Percentiles rank a stretch among this genome's conserved stretches.
phyloP scores from a whole-genome alignment of 176 grass and related monocot genomes.

The Elymus sibiricus region DNA sequence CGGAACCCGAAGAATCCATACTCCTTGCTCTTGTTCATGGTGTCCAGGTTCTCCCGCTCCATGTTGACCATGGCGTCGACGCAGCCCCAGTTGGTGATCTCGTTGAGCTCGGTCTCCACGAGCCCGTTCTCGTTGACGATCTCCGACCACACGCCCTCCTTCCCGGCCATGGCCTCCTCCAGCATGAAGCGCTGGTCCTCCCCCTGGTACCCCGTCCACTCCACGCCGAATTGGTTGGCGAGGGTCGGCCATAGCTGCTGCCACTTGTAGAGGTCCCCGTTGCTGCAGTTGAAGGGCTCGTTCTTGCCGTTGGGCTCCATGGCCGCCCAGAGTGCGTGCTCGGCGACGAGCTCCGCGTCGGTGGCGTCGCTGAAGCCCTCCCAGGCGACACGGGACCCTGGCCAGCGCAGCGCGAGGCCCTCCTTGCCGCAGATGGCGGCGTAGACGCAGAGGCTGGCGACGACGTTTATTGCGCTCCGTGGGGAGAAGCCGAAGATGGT shows the following conservation, averaged over 20 bases:
- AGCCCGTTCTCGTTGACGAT: constrained; percentile 45
- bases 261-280: too few relatives aligned
- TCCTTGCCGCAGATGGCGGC: too few relatives aligned
- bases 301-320: too few relatives aligned
- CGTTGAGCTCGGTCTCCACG: constrained; percentile 20
- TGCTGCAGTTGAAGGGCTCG: too few relatives aligned
- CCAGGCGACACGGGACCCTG: too few relatives aligned
- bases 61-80: constrained; percentile 22
- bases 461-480: too few relatives aligned
- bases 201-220: constrained; percentile 39
- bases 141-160: constrained; percentile 46
- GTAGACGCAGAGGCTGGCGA: too few relatives aligned
- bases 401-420: too few relatives aligned
- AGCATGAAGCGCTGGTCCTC: constrained; percentile 42
- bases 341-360: too few relatives aligned
- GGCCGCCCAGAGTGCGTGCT: too few relatives aligned
- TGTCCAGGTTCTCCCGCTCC: constrained; percentile 40
- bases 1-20: constrained; percentile 57
- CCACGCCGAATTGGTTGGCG: constrained; percentile 27
- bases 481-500: too few relatives aligned
- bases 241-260: neutral
- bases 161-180: constrained; percentile 39
- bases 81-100: constrained; percentile 49
- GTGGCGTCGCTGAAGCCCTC: too few relatives aligned
- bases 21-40: constrained; percentile 71